A percentile compares a stretch with the other conserved stretches of the same genome.
phyloP scores from a whole-genome alignment of 208 protist genomes.

The Porcisia deanei region DNA sequence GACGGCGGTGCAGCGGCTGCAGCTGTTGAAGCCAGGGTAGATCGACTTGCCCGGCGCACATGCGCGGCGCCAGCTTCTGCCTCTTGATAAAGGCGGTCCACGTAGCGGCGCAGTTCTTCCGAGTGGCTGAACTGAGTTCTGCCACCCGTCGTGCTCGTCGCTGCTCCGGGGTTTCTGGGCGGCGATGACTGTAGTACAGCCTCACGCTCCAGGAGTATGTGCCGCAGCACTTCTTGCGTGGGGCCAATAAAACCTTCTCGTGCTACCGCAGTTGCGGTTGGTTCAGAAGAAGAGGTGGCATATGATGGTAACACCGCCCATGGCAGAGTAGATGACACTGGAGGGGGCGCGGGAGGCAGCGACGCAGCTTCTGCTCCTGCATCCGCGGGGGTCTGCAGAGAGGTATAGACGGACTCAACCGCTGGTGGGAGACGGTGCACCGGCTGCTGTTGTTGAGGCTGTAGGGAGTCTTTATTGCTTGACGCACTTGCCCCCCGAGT shows the following conservation, averaged over 20 bases:
- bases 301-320: constrained; percentile 5
- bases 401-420: constrained; percentile 23
- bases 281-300: not conserved
- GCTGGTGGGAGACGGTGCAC: constrained; percentile 17
- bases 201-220: constrained; percentile 27
- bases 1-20: constrained; percentile 2
- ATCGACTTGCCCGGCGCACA: not conserved
- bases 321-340: constrained; percentile 3
- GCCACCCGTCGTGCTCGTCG: not conserved
- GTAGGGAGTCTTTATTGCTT: not conserved
- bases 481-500: not conserved
- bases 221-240: constrained; percentile 23
- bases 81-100: constrained; percentile 36
- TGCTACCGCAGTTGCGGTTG: constrained; percentile 6
- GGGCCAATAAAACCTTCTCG: constrained; percentile 1
- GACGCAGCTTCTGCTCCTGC: constrained; percentile 1
- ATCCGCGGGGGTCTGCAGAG: constrained; percentile 15
- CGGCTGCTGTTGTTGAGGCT: constrained; percentile 4
- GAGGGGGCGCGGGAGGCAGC: not conserved
- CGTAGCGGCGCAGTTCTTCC: constrained; percentile 29
- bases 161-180: not conserved
- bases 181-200: constrained; percentile 12
- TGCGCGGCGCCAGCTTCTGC: constrained; percentile 31
- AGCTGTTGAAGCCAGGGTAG: not conserved
- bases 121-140: not conserved